Base-by-base conservation (phyloP, 805 yeast genomes). In the Kluyveromyces siamensis region DNA sequence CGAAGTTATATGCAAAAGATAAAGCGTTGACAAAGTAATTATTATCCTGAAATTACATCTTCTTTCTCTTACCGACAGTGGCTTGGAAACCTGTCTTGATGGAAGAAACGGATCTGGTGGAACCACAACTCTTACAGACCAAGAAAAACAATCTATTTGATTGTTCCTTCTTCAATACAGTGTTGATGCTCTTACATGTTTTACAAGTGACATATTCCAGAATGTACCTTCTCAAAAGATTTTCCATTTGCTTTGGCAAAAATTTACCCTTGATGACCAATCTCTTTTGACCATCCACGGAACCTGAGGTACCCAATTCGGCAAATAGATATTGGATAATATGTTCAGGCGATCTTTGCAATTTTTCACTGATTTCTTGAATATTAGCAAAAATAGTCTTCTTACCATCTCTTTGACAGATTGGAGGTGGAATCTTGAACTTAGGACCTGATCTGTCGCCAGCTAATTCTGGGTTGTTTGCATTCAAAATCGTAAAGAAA, bases 71-170 rank as follows among this genome's bases (percentile, higher is more conserved):
- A 60, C 96, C 95, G 62, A 87, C 83, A 66, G 87, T 91, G 60
- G 99, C 99, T 76, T 90, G 96, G 96, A 87, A 93, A 84, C 99
- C 99, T 45, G 97, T 87, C 81, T 95, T 93, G 72, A 93, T 93
- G 43, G 96, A 88, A 58, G 93, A 81, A 50, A 93, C 99, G 45
- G 97, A 89, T 74, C 96, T 84, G 44, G 97, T 83, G 44, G 96
- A 87, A 58, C 99, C 99, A 79, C 99, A 93, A 49, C 95, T 87
- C 67, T 90, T 89, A 78, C 99, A 93, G 62, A 90, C 96, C 77
- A 93, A 78, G 77, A 93, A 93, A 75, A 87, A 95, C 72, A 93
- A 80, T 76, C 99, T 87, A 76, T 90, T 93, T 51, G 93, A 84
- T 59, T 87, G 84, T 74, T 93, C 99, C 73, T 96, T 90, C 76